Evolutionary conservation across 305 asterid species (phyloP), one percentile per base, ranked within the genome.

Genomic region (Plantago rigida): DNA sequence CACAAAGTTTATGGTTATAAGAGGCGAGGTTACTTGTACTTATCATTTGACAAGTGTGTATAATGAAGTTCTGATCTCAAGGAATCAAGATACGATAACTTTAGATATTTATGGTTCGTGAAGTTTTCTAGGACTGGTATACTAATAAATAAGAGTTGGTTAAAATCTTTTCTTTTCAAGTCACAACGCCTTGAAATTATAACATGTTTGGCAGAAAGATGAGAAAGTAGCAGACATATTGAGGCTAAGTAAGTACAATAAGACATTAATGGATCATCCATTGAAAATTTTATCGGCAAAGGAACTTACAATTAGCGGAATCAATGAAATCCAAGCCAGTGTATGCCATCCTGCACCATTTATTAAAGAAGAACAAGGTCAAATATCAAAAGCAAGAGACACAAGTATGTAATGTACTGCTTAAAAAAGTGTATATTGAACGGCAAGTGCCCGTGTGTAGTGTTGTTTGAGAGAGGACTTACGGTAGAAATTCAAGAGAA

Each of bases 331-430:
- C 79, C 76, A 74, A 0, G 82, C 71, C 49, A 81, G 55, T 42
- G 81, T 84, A 63, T 81, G 82, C 92, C 92, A 84, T 64, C 53
- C 92, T 84, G 77, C 65, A 66, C 28, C 39, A 68, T 17, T 5
- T 3, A 50, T 8, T 47, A 31, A 22, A 61, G 28, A 51, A 22
- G 24, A 17, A 60, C 44, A 15, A 10, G 5, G 19, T 49, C 42
- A 11, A 19, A 17, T 11, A 15, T 15, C 5, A 62, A 62, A 36
- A 19, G 10, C 9, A 14, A 31, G 5, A 51, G 56, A 22, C 29
- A 14, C 53, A 24, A 24, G 57, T 36, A 36, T 31, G 39, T 2
- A 31, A 36, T 31, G 39, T 2, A 31, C 7, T 51, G 34, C 56
- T n/a, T 51, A 11, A 1, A 51, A 26, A 51, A 22, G 12, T 19